A percentile compares a stretch with the other conserved stretches of the same genome.
Conservation (phyloP, 352 stramenopile genomes). For the Phytophthora pini region DNA sequence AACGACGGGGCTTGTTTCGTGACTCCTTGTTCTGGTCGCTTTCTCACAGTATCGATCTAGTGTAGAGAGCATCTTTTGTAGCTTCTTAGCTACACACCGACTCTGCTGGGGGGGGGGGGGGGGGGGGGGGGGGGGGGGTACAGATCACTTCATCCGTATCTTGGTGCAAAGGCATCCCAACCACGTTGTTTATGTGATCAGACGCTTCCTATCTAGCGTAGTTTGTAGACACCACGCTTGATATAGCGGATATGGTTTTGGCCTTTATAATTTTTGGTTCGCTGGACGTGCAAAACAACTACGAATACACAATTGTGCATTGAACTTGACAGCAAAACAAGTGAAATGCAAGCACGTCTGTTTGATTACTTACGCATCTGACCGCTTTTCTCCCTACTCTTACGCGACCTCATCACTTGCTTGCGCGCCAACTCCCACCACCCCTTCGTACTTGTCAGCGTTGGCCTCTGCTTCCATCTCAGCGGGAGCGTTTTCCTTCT, state of each 20-base stretch:
- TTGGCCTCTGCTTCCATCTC: background rate
- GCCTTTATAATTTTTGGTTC: slow-evolving; percentile 1
- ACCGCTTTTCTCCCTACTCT: background rate
- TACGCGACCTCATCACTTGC: background rate
- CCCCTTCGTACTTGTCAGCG: too few species aligned
- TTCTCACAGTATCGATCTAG: too few species aligned
- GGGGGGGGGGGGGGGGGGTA: too few species aligned
- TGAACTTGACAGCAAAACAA: background rate
- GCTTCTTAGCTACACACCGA: too few species aligned
- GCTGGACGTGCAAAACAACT: slow-evolving; percentile 1
- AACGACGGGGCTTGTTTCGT: too few species aligned
- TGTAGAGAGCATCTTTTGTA: too few species aligned
- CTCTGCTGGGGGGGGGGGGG: too few species aligned
- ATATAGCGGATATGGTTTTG: background rate
- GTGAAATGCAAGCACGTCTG: slow-evolving; percentile 1
- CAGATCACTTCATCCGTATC: background rate
- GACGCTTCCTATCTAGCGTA: background rate
- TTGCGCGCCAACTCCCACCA: background rate
- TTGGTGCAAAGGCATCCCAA: background rate
- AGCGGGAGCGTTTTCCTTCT: background rate
- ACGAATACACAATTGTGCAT: background rate
- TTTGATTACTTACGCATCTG: background rate
- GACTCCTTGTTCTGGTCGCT: too few species aligned
- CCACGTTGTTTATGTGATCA: background rate
- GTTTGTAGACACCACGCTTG: slow-evolving; percentile 1